Percentiles rank a stretch among this genome's conserved stretches.
These are phyloP conservation scores for Coniochaeta sp. DNA, from an alignment of 2,329 filamentous ascomycete genomes.

Conservation along the genomic window DNA sequence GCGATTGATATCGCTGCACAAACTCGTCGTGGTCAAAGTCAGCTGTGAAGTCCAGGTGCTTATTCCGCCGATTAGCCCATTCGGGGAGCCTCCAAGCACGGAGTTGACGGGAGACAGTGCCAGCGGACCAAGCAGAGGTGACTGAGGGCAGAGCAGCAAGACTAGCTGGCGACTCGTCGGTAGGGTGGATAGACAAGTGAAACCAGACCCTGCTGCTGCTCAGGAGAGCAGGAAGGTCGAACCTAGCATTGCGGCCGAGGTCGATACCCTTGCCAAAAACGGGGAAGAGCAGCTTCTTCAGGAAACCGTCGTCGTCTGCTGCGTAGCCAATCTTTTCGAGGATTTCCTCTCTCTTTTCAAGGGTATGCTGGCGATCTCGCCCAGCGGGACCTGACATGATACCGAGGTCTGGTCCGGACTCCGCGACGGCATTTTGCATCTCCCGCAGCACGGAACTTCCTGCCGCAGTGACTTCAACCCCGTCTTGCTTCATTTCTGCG, in stretches of 20 bases:
- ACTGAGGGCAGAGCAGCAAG: slow-evolving; percentile 65
- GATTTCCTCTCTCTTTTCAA: slow-evolving; percentile 75
- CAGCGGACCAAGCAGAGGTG: slow-evolving; percentile 87
- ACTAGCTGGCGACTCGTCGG: slow-evolving; percentile 72
- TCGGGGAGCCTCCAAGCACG: slow-evolving; percentile 90
- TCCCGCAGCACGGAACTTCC: slow-evolving; percentile 81
- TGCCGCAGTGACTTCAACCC: slow-evolving; percentile 64
- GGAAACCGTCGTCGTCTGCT: slow-evolving; percentile 72
- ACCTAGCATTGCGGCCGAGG: slow-evolving; percentile 68
- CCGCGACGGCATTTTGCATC: slow-evolving; percentile 74
- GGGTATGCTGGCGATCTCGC: slow-evolving; percentile 67
- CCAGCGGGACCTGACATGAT: slow-evolving; percentile 60
- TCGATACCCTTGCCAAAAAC: slow-evolving; percentile 70
- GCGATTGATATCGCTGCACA: slow-evolving; percentile 66
- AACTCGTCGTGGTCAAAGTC: slow-evolving; percentile 97
- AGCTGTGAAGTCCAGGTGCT: slow-evolving; percentile 87
- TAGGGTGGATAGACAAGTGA: slow-evolving; percentile 85
- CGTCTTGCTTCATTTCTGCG: slow-evolving; percentile 93
- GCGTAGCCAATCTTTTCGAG: slow-evolving; percentile 83
- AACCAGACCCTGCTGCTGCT: slow-evolving; percentile 91
- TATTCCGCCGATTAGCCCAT: slow-evolving; percentile 91
- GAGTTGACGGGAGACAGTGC: slow-evolving; percentile 84
- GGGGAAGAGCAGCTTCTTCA: slow-evolving; percentile 77
- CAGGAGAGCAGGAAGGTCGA: slow-evolving; percentile 69
- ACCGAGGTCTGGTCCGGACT: slow-evolving; percentile 72